Percentiles rank a stretch among this genome's conserved stretches.
Evolutionary conservation across 345 rosid genomes (phyloP).

Genomic region (Arabidopsis suecica): DNA sequence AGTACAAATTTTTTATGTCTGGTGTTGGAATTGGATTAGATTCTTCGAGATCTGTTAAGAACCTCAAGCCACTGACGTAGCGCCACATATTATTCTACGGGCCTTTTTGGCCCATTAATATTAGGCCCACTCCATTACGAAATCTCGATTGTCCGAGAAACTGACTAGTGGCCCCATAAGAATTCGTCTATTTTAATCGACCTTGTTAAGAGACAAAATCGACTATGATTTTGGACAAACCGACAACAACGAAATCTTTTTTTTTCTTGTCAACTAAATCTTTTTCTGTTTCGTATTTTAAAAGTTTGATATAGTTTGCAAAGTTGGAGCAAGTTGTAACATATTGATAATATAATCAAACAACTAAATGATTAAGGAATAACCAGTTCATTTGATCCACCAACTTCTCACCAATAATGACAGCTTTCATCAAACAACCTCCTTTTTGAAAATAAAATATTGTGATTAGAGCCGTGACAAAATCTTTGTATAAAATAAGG

Average conservation of each 20-base stretch:
- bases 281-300: background rate
- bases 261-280: slow-evolving; percentile 6
- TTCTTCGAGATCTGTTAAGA: slow-evolving; percentile 11
- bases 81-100: slow-evolving; percentile 24
- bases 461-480: slow-evolving; percentile 9
- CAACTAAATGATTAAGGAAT: slow-evolving; percentile 37
- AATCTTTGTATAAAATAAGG: background rate
- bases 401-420: slow-evolving; percentile 40
- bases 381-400: slow-evolving; percentile 35
- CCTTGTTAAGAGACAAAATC: background rate
- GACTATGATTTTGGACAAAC: background rate
- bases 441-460: background rate
- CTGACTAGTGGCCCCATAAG: slow-evolving; percentile 4
- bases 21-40: background rate
- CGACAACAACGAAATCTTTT: background rate
- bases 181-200: background rate
- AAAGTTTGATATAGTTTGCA: background rate
- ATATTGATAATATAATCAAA: slow-evolving; percentile 20
- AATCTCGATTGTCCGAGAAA: background rate
- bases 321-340: slow-evolving; percentile 8
- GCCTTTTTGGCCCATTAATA: slow-evolving; percentile 10
- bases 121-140: background rate
- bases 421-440: slow-evolving; percentile 25
- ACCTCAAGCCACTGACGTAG: background rate
- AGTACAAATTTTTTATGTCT: background rate